phyloP scores from a whole-genome alignment of 2,329 filamentous ascomycete genomes.

The Aspergillus sp. region DNA sequence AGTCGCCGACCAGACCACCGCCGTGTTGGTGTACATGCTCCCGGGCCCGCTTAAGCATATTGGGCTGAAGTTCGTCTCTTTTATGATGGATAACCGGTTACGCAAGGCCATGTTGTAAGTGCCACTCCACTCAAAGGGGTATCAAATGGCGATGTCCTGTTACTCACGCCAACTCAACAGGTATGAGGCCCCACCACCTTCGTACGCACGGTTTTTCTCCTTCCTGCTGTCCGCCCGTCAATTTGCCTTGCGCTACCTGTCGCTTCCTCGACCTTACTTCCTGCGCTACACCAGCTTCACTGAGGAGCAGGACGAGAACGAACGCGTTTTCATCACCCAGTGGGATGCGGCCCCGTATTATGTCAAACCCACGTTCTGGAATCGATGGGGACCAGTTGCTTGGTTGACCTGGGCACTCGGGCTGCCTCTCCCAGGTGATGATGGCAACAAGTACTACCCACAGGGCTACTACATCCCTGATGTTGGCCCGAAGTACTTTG shows the following conservation, averaged over 20 bases:
- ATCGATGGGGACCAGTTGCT: conserved; percentile 60
- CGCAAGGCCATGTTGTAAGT: conserved; percentile 64
- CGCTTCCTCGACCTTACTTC: conserved; percentile 56
- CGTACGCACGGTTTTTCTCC: conserved; percentile 43
- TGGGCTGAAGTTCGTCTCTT: conserved; percentile 53
- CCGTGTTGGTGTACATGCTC: conserved; percentile 60
- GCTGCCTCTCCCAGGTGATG: conserved; percentile 48
- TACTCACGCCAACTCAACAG: conserved; percentile 19
- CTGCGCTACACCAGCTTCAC: conserved; percentile 39
- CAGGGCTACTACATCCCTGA: conserved; percentile 54
- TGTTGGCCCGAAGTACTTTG: conserved; percentile 59
- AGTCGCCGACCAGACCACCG: conserved; percentile 59
- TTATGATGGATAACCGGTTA: conserved; percentile 64
- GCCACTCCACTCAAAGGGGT: not conserved
- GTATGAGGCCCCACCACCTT: conserved; percentile 39
- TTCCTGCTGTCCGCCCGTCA: conserved; percentile 53
- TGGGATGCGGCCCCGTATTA: conserved; percentile 68
- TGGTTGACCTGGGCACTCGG: conserved; percentile 50
- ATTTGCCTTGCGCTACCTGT: conserved; percentile 57
- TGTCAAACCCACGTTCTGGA: conserved; percentile 58
- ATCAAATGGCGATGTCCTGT: not conserved
- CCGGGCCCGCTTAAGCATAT: conserved; percentile 45
- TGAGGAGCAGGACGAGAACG: conserved; percentile 53
- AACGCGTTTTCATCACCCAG: conserved; percentile 49
- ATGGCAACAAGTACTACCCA: conserved; percentile 47